These are phyloP conservation scores for Torulaspora pretoriensis DNA, from an alignment of 1,139 yeast genomes.

Conservation along the genomic window DNA sequence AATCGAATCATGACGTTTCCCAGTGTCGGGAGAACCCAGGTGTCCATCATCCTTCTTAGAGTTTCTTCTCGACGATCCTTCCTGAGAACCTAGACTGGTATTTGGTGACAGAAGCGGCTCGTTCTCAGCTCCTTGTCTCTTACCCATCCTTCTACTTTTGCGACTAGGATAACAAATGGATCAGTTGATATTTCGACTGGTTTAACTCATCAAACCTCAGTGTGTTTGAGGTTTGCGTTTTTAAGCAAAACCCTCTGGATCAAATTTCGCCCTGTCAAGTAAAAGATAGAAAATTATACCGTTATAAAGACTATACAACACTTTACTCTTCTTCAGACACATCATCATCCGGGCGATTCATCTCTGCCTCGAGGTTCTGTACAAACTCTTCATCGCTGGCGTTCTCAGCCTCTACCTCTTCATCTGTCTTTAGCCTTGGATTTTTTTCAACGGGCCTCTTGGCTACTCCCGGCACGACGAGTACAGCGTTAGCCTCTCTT, in stretches of 20 bases:
- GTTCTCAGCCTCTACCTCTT: slow-evolving; percentile 18
- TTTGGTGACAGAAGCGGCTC: slow-evolving; percentile 14
- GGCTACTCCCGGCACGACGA: slow-evolving; percentile 29
- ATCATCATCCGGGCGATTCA: slow-evolving; percentile 30
- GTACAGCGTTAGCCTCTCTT: slow-evolving; percentile 30
- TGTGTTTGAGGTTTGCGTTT: slow-evolving; percentile 3
- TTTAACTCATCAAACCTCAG: background rate
- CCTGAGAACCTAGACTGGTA: slow-evolving; percentile 13
- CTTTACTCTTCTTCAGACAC: slow-evolving; percentile 30
- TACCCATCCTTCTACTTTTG: slow-evolving; percentile 4
- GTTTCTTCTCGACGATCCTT: slow-evolving; percentile 7
- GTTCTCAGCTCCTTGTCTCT: slow-evolving; percentile 8
- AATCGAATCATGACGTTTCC: slow-evolving; percentile 9
- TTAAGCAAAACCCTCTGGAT: background rate
- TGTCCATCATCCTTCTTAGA: background rate
- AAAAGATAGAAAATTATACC: slow-evolving; percentile 3
- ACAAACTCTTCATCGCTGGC: slow-evolving; percentile 36
- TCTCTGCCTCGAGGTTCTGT: slow-evolving; percentile 33
- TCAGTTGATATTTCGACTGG: background rate
- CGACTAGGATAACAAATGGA: background rate
- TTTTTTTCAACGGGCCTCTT: slow-evolving; percentile 8
- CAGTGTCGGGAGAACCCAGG: slow-evolving; percentile 3
- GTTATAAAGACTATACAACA: slow-evolving; percentile 1
- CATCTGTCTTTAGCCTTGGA: slow-evolving; percentile 9
- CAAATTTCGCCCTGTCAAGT: slow-evolving; percentile 4